These are phyloP conservation scores for Lactuca saligna DNA, from an alignment of 129 eudicot species.

Conservation along the genomic window DNA sequence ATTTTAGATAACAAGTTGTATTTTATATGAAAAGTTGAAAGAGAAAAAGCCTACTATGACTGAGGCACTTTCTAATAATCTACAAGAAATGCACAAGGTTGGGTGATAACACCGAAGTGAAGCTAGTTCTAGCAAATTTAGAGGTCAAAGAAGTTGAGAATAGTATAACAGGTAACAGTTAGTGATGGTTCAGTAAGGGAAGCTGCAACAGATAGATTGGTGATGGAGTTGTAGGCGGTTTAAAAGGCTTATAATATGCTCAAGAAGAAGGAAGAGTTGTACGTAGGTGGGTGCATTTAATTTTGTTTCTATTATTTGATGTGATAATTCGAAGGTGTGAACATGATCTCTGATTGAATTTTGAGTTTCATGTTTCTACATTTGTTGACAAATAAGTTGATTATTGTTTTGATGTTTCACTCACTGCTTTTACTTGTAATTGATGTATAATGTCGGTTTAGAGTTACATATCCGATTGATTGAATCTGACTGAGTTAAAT, in stretches of 20 bases:
- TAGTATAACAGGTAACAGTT: slow-evolving; percentile 24
- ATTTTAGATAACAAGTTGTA: slow-evolving; percentile 15
- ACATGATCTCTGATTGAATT: too few relatives aligned
- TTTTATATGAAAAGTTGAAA: slow-evolving; percentile 84
- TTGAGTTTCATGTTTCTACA: too few relatives aligned
- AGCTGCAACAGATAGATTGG: slow-evolving; percentile 72
- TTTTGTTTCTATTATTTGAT: too few relatives aligned
- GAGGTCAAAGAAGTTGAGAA: slow-evolving; percentile 21
- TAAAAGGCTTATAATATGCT: slow-evolving; percentile 60
- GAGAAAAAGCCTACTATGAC: slow-evolving; percentile 94
- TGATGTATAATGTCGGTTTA: too few relatives aligned
- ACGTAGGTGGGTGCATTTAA: too few relatives aligned
- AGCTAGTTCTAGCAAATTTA: slow-evolving; percentile 16
- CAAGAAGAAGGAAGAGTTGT: slow-evolving; percentile 53
- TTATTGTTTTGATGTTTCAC: too few relatives aligned
- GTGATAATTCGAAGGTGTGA: too few relatives aligned
- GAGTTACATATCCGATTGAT: too few relatives aligned
- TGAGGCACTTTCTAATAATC: slow-evolving; percentile 81
- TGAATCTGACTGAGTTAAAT: too few relatives aligned
- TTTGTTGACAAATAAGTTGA: too few relatives aligned
- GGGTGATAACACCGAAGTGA: slow-evolving; percentile 22
- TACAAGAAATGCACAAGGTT: slow-evolving; percentile 46
- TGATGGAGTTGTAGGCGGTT: slow-evolving; percentile 59
- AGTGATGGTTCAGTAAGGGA: slow-evolving; percentile 56
- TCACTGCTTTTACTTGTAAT: too few relatives aligned